Base-by-base conservation (phyloP, 1,284 basidiomycete genomes). In the Grifola frondosa region DNA sequence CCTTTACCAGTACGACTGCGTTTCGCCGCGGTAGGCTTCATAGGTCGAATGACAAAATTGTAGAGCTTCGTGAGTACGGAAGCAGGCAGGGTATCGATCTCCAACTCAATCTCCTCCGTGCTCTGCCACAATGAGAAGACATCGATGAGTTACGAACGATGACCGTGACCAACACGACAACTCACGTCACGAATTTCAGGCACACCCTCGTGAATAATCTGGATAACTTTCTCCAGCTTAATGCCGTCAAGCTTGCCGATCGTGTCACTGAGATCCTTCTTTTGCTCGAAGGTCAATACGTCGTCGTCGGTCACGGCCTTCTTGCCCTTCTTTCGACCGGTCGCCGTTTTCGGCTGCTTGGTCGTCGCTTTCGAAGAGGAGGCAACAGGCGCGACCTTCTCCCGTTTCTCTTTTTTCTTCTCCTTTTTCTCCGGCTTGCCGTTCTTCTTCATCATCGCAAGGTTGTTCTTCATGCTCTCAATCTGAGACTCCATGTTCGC, bases 31-130 rank as follows among this genome's bases (percentile, higher is more conserved):
- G 76, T 70, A 30, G 77, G 75, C 30, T 78, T 77, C 50, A 84
- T 64, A 2, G 86, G 88, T 15, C 88, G 80, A 49, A 94, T 78
- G 49, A 97, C 95, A 59, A 91, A 92, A 67, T 95, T 94, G 74
- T 97, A 97, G 21, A 97, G 77, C 68, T 91, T 91, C 43, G 86
- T 85, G 36, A 97, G 78, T 23, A 95, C 93, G 16, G 78, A 67
- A 5, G 87, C 73, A 38, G 94, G 92, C 26, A 97, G 75, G 34
- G 83, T 74, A 61, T 97, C 94, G 56, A 97, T 97, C 67, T 97
- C 95, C 33, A 97, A 80, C 68, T 97, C 94, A 58, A 97, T 97
- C 71, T 97, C 94, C 65, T 97, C 91, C 40, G 87, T 90, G 64
- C 89, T 91, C 88, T 93, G 70, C 39, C 46, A 38, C 34, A 48